A percentile compares a stretch with the other conserved stretches of the same genome.
Evolutionary conservation across 176 grass and related monocot species (phyloP).

Genomic region (Oryza rufipogon): DNA sequence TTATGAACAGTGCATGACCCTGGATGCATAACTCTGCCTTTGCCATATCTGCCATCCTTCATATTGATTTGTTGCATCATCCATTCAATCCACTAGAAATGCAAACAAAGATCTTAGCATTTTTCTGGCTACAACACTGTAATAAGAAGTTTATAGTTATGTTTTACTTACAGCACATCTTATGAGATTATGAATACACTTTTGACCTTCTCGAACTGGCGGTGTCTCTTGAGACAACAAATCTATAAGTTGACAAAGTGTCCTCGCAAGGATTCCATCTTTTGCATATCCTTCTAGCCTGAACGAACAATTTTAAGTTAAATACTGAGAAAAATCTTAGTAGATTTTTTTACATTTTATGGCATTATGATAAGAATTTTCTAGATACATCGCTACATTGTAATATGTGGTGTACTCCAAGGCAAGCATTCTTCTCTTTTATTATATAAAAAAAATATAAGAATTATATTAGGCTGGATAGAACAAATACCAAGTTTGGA

Average conservation of each 20-base stretch:
- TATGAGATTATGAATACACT: constrained; percentile 35
- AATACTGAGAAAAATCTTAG: not conserved
- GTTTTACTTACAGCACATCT: constrained; percentile 52
- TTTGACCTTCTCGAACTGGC: not conserved
- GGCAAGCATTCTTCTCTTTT: not conserved
- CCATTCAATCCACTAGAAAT: constrained; percentile 76
- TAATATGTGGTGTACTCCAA: not conserved
- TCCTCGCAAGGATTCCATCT: constrained; percentile 41
- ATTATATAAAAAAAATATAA: not conserved
- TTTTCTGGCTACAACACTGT: not conserved
- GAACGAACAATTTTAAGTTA: constrained; percentile 13
- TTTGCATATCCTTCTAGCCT: constrained; percentile 38
- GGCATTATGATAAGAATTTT: not conserved
- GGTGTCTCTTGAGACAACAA: constrained; percentile 41
- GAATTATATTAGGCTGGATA: not conserved
- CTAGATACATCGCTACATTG: not conserved
- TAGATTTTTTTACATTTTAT: not conserved
- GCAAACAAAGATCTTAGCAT: constrained; percentile 12
- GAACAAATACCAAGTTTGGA: not conserved
- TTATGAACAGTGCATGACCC: constrained; percentile 22
- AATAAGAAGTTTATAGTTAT: not conserved
- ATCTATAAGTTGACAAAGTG: constrained; percentile 52
- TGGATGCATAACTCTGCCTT: not conserved
- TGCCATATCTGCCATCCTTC: not conserved
- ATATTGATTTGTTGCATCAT: constrained; percentile 42